Percentiles rank a stretch among this genome's conserved stretches.
Conservation (phyloP, 768 basidiomycete species). For the Ramaria sp. region DNA sequence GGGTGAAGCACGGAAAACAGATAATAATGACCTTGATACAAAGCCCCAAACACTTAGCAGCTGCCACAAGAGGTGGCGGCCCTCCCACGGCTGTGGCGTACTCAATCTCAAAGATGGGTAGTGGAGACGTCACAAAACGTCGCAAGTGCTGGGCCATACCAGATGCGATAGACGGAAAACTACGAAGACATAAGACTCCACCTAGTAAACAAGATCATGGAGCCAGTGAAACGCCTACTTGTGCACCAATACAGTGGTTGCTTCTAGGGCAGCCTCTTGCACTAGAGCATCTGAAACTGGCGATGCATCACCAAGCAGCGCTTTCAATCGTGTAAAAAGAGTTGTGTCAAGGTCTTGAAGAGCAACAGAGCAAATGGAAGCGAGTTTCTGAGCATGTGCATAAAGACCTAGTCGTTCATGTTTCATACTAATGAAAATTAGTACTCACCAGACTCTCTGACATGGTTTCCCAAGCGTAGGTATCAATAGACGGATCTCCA, state of each 20-base stretch:
- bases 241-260: constrained; percentile 73
- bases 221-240: constrained; percentile 37
- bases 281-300: constrained; percentile 76
- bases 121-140: constrained; percentile 78
- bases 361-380: constrained; percentile 70
- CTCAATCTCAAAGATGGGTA: constrained; percentile 81
- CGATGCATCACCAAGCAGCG: constrained; percentile 70
- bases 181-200: constrained; percentile 18
- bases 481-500: constrained; percentile 64
- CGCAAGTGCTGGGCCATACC: constrained; percentile 71
- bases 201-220: neutral
- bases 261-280: constrained; percentile 83
- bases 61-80: constrained; percentile 70
- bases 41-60: constrained; percentile 81
- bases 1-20: neutral
- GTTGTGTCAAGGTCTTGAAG: constrained; percentile 53
- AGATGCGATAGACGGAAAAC: constrained; percentile 72
- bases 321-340: constrained; percentile 57
- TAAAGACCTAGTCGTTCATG: neutral
- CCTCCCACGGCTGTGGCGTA: constrained; percentile 64
- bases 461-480: constrained; percentile 91
- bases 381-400: constrained; percentile 58
- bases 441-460: constrained; percentile 70
- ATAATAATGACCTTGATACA: constrained; percentile 67
- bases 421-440: neutral